Evolutionary conservation across 2,329 filamentous ascomycete species (phyloP), one percentile per base, ranked within the genome.

Genomic region (Hypoxylon sp.): DNA sequence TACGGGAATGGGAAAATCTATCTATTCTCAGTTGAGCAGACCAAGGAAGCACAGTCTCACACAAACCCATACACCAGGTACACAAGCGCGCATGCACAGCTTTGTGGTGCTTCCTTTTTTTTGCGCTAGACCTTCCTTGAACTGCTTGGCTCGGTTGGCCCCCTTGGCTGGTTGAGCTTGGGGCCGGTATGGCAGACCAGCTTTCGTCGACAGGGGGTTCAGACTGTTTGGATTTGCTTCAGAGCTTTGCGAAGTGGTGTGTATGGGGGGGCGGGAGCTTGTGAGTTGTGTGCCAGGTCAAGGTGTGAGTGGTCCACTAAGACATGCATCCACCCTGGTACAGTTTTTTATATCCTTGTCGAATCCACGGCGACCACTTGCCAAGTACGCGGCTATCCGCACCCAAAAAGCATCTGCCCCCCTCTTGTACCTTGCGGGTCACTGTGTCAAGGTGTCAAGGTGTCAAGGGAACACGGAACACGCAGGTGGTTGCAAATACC

Each of bases 351-450:
- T 50, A 67, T 69, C 67, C 67, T 48, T 61, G 63, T 64, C 67
- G 60, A 64, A 69, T 69, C 67, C 67, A 67, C 67, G 52, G 29
- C 62, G 16, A 46, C 60, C 63, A 66, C 60, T 69, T 61, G 67
- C 67, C 67, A 69, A 69, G 67, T 62, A 69, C 67, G 60, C 67
- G 55, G 63, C 67, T 69, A 67, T 64, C 67, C 63, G 63, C 53
- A 66, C 59, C 30, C 46, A 64, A 62, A 52, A 55, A 64, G 45
- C 37, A 54, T 61, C 47, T 59, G 41, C 43, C 46, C 59, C 59
- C 48, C 34, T 68, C 48, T 63, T 59, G 65, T 68, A 68, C 59
- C 63, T 68, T 66, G 59, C 55, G 66, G 66, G 55, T 63, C 59
- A 55, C 34, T 37, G 27, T 7, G 37, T 59, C 6, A 27, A 3